Base-by-base conservation (phyloP, 345 rosid species). In the Triadica sebifera region DNA sequence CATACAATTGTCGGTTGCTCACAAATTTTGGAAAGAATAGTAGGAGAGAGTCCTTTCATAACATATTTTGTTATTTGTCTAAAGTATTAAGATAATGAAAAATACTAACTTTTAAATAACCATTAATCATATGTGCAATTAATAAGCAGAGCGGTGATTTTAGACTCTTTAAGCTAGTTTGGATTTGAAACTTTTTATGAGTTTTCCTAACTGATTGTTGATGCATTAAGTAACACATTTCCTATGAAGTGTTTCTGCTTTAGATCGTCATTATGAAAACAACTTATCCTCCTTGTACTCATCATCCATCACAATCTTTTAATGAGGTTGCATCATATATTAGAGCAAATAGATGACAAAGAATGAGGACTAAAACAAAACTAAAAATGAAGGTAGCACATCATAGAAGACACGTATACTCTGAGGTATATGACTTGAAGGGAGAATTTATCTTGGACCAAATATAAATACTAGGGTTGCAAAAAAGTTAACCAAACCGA, bases 341-440 rank as follows among this genome's bases (percentile, higher is more conserved):
- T 46, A 1, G 22, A 8, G 39, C 47, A 56, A 20, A 45, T 4
- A 46, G 12, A n/a, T 17, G 10, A 65, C 15, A 65, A 20, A 74
- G 67, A 47, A 74, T 47, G 59, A 74, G 47, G 72, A 60, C 63
- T 12, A 37, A 13, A 68, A 53, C 25, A 77, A 75, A 58, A 43
- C 17, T 78, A 12, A 55, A 56, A 75, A 69, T 51, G 52, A n/a
- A 71, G 45, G 43, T 56, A 60, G 38, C 74, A 75, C 37, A 69
- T 25, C 41, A 57, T 39, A 70, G 65, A 74, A 52, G 60, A 84
- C 90, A 3, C 70, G 92, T 98, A 91, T 95, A 95, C 92, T 95
- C 92, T 75, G 95, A n/a, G n/a, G n/a, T n/a, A n/a, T n/a, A n/a
- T n/a, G n/a, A n/a, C n/a, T n/a, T n/a, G n/a, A n/a, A n/a, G n/a